These are phyloP conservation scores for Adansonia rubrostipa DNA, from an alignment of 441 rosid species.

Conservation along the genomic window DNA sequence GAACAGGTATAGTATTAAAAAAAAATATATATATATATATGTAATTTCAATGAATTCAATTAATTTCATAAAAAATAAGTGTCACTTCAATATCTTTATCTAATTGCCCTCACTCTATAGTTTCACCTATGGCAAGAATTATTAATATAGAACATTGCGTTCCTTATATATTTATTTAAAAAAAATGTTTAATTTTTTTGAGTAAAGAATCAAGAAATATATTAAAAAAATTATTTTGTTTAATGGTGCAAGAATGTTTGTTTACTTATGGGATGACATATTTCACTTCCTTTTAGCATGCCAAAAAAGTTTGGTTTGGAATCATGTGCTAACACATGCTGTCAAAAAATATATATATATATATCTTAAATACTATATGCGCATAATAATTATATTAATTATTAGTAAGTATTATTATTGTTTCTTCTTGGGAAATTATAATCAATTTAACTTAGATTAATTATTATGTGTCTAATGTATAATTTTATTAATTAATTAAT, in stretches of 20 bases:
- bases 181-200: too few species aligned
- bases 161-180: background rate
- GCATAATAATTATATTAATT: background rate
- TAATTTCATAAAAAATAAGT: too few species aligned
- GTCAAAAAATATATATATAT: background rate
- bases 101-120: background rate
- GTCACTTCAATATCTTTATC: background rate
- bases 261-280: constrained; percentile 34
- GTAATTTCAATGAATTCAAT: too few species aligned
- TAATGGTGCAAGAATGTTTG: background rate
- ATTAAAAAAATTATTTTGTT: background rate
- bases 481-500: background rate
- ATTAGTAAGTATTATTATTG: background rate
- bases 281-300: constrained; percentile 66
- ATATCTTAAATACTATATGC: background rate
- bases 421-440: constrained; percentile 28
- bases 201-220: too few species aligned
- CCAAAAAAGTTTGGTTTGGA: constrained; percentile 55
- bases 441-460: constrained; percentile 29
- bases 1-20: too few species aligned
- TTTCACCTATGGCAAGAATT: background rate
- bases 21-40: too few species aligned
- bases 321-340: constrained; percentile 65
- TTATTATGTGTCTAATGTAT: constrained; percentile 19
- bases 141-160: too few species aligned